Percentiles rank a stretch among this genome's conserved stretches.
Evolutionary conservation across 495 filamentous ascomycete genomes (phyloP).

Genomic region (Lasiosphaeria miniovina): DNA sequence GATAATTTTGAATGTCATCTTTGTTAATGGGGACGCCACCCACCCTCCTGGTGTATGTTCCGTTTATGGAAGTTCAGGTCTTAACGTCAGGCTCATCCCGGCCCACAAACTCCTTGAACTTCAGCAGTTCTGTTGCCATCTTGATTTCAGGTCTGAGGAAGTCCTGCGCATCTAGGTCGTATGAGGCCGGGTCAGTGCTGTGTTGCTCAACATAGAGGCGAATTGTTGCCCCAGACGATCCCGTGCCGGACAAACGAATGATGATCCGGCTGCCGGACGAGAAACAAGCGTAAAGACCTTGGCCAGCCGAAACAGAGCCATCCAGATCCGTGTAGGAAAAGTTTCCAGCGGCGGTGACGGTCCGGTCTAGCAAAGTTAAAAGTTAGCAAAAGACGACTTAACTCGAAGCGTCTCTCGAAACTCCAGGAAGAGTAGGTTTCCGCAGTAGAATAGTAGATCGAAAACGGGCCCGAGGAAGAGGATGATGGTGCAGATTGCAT

Average conservation of each 20-base stretch:
- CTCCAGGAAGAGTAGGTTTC: no score
- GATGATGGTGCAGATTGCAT: neutral
- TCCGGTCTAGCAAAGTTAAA: constrained; percentile 51
- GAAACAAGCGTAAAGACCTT: constrained; percentile 93
- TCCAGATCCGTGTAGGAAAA: constrained; percentile 97
- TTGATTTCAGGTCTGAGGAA: constrained; percentile 87
- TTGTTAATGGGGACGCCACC: no score
- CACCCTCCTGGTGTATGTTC: neutral
- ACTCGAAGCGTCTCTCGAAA: no score
- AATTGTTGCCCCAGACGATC: constrained; percentile 92
- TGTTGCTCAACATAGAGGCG: constrained; percentile 96
- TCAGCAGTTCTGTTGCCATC: constrained; percentile 76
- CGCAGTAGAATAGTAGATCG: no score
- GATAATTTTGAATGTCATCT: no score
- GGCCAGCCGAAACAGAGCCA: constrained; percentile 90
- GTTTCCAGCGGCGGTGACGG: constrained; percentile 85
- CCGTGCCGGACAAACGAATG: constrained; percentile 89
- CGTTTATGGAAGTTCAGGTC: constrained; percentile 54
- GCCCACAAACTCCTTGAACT: constrained; percentile 86
- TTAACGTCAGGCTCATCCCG: constrained; percentile 91
- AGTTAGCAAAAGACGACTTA: constrained; percentile 3
- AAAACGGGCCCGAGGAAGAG: no score
- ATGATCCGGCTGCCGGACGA: constrained; percentile 92
- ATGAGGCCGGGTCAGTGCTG: constrained; percentile 67
- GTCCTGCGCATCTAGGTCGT: constrained; percentile 78